Conservation (phyloP, 2,329 filamentous ascomycete genomes). For the Trichophaea hybrida region DNA sequence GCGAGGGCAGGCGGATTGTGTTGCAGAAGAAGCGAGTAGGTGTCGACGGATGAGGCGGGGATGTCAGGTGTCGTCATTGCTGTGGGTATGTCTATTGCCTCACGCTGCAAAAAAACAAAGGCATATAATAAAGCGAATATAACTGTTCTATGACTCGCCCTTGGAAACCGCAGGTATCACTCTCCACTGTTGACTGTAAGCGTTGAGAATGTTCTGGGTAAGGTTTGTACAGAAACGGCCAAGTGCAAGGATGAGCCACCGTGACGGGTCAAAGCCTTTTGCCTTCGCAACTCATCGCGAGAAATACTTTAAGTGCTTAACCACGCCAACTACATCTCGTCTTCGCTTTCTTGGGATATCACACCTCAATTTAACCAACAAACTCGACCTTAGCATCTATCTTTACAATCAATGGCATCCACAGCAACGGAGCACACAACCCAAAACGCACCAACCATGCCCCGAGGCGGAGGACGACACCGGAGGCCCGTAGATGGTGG, state of each 20-base stretch:
- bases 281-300: not conserved
- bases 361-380: not conserved
- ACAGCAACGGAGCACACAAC: not conserved
- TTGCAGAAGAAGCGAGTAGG: not conserved
- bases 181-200: too few relatives aligned
- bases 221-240: not conserved
- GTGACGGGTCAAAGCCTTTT: not conserved
- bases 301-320: not conserved
- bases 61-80: not conserved
- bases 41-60: not conserved
- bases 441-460: not conserved
- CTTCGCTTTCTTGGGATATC: not conserved
- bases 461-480: not conserved
- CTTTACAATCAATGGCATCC: not conserved
- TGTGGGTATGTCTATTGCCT: not conserved
- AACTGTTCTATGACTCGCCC: too few relatives aligned
- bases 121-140: too few relatives aligned
- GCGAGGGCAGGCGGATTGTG: not conserved
- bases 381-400: not conserved
- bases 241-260: not conserved
- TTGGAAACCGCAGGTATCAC: too few relatives aligned
- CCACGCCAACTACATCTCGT: not conserved
- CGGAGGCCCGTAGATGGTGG: not conserved
- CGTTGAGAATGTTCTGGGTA: too few relatives aligned
- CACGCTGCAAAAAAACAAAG: too few relatives aligned